Base-by-base conservation (phyloP, 306 rosid species). In the Casuarina cunninghamiana region DNA sequence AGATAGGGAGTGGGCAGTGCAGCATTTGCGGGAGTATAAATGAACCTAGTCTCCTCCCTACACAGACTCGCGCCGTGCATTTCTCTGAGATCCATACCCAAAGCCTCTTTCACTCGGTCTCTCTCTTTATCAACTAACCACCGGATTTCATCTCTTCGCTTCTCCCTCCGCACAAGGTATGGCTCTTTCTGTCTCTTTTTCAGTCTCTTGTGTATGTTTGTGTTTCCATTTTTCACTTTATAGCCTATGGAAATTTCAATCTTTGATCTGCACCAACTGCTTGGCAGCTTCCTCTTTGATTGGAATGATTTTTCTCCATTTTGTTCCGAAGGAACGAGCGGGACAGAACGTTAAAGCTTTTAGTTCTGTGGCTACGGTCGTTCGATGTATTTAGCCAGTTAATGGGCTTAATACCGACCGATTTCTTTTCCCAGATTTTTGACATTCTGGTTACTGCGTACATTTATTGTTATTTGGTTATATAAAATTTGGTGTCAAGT, bases 81-180 rank as follows among this genome's bases (percentile, higher is more conserved):
- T n/a, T 70, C 61, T 75, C 38, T 46, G 55, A 26, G 74, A 46
- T 10, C 39, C 6, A 3, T 42, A 17, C 9, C 50, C 3, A 5
- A 35, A 35, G 43, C 6, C 41, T 2, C 49, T 3, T 1, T 79
- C 84, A 10, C 61, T 62, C 35, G 51, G 21, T 35, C 83, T 48
- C 45, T 76, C 83, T 66, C 73, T 26, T 32, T 76, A 42, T 75
- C 87, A 5, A 16, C 35, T 3, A 58, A 78, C 19, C 42, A 71
- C 16, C 58, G 69, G 6, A 76, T 37, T 10, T 41, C 84, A n/a
- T 53, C 50, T 55, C 79, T 77, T 69, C 71, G 78, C 32, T 79
- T 79, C 71, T 48, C 81, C 37, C 73, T 77, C 45, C 80, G 80
- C 37, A 53, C 70, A 73, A 72, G 89, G 89, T 83, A 69, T n/a